Evolutionary conservation across 225 moss, liverwort and hornwort genomes (phyloP), one percentile per base, ranked within the genome.

Genomic region (Lunularia cruciata): DNA sequence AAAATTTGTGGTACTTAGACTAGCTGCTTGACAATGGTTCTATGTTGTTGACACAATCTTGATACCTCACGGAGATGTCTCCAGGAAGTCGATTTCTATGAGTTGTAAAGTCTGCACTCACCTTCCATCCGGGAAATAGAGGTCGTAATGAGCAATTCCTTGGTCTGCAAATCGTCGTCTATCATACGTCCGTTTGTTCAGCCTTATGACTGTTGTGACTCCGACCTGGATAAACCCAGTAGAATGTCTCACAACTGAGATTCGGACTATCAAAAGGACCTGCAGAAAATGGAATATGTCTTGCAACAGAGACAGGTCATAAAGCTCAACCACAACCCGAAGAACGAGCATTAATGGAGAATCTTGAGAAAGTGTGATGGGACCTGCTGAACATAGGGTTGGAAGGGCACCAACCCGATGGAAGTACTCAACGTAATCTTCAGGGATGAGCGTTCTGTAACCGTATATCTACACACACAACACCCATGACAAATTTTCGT

Each of bases 101-200:
- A n/a, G n/a, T n/a, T n/a, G n/a, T n/a, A n/a, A n/a, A n/a, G n/a
- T 5, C 22, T 6, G 5, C 28, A 34, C 75, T 82, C 22, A 96
- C 96, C 93, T 98, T 79, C 96, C 96, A 82, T 98, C 93, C 20
- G 96, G 87, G 55, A 98, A 98, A 63, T 98, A 93, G 33, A 98
- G 90, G 68, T 98, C 96, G 65, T 86, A 88, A 73, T 98, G 96
- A 47, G 81, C 60, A 64, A 98, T 86, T 40, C 96, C 91, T 39
- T 98, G 92, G 66, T 93, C 93, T 4, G 89, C 73, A 65, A 98
- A 98, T 62, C 96, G 87, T 72, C 89, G 84, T 63, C 91, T 80
- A 64, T 98, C 91, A 71, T 98, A 98, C 2, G 89, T 89, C 75
- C 89, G 90, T 49, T 90, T 87, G 72, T 93, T 98, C 55, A 98